Base-by-base conservation (phyloP, 2,329 filamentous ascomycete genomes). In the Alternaria longipes region DNA sequence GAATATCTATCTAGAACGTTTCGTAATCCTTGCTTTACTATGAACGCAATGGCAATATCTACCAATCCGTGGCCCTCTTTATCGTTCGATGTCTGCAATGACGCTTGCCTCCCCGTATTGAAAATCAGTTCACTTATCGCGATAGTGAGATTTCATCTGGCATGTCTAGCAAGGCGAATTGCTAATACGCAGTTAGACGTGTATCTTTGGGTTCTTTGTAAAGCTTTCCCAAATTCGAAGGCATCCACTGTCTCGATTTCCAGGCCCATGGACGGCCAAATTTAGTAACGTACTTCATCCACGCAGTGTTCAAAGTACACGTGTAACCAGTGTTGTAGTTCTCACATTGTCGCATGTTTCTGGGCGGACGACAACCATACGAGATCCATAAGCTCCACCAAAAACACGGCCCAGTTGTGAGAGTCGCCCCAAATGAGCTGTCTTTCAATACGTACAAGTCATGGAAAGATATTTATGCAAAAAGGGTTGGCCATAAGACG, bases 401-500 rank as follows among this genome's bases (percentile, higher is more conserved):
- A 8, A 30, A 24, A 36, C 54, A 63, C 18, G 65, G 79, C 45
- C 67, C 73, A 2, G 73, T 79, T 1, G 73, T 81, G 7, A 71
- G 79, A 5, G 59, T 80, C 9, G 69, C 71, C 2, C 79, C 79
- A 0, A 76, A 79, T 41, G 75, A 81, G 51, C 54, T 80, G 0
- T 79, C 78, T 1, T 79, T 78, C 60, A 75, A 64, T 24, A 69
- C 72, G 5, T 67, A 61, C 8, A 65, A 73, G 0, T 73, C 73
- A 5, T 79, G 72, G 68, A 74, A 74, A 52, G 77, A 76, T n/a
- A 80, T 81, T 26, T 81, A 80, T 61, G 77, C 78, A 18, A 62
- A 62, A 47, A 1, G 28, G 9, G 18, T 51, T 5, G 69, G 60
- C 2, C 67, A 70, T 18, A 67, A 70, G 64, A 34, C 72, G 62